phyloP scores from a whole-genome alignment of 495 filamentous ascomycete species.

The Penicillium cosmopolitanum region DNA sequence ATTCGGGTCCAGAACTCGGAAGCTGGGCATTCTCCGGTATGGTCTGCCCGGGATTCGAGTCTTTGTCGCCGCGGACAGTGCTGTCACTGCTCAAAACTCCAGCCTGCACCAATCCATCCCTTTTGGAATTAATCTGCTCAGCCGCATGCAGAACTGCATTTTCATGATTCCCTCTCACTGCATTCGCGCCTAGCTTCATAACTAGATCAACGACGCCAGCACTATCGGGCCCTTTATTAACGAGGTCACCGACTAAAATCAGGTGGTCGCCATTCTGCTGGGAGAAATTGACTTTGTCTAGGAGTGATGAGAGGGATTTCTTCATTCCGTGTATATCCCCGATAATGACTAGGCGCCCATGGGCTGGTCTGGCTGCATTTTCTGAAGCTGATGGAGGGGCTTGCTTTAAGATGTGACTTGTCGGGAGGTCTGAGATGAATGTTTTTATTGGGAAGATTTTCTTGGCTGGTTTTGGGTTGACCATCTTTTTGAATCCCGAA shows the following conservation, averaged over 20 bases:
- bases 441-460: slow-evolving; percentile 26
- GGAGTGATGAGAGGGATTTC: slow-evolving; percentile 24
- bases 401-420: slow-evolving; percentile 11
- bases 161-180: slow-evolving; percentile 86
- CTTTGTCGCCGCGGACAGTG: not conserved
- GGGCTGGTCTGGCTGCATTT: slow-evolving; percentile 6
- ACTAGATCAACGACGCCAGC: slow-evolving; percentile 24
- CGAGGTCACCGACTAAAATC: slow-evolving; percentile 21
- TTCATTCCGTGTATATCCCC: slow-evolving; percentile 30
- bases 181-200: slow-evolving; percentile 61
- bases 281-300: slow-evolving; percentile 23
- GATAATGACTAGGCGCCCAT: slow-evolving; percentile 23
- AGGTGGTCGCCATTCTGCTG: slow-evolving; percentile 22
- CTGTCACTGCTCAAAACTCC: not conserved
- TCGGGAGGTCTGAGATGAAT: slow-evolving; percentile 28
- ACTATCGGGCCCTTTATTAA: slow-evolving; percentile 28
- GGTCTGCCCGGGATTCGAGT: no score
- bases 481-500: not conserved
- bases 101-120: not conserved
- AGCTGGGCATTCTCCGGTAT: no score
- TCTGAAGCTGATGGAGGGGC: slow-evolving; percentile 4
- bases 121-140: slow-evolving; percentile 12
- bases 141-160: slow-evolving; percentile 62
- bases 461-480: slow-evolving; percentile 3
- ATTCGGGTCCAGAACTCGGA: no score